Evolutionary conservation across 2,329 filamentous ascomycete genomes (phyloP).

Genomic region (Sclerotiophoma versabilis): DNA sequence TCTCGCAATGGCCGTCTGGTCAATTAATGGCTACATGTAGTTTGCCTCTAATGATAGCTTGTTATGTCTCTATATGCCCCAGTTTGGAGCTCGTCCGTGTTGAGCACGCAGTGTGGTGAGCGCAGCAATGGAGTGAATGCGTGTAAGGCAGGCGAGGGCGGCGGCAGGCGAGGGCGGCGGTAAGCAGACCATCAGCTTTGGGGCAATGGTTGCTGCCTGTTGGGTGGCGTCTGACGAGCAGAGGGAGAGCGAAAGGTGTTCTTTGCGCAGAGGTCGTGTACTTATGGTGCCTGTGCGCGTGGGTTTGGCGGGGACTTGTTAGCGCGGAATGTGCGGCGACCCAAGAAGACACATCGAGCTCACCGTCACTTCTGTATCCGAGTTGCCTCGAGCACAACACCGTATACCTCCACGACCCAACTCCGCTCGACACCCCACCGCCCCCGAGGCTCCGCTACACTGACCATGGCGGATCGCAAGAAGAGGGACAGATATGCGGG

Average conservation of each 20-base stretch:
- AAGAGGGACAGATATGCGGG: constrained; percentile 97
- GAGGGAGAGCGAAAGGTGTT: not conserved
- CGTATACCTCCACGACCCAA: constrained; percentile 17
- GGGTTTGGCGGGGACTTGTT: constrained; percentile 30
- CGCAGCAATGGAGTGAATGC: not conserved
- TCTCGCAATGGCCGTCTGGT: not conserved
- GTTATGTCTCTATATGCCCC: not conserved
- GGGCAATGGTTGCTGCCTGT: constrained; percentile 20
- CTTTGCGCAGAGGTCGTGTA: constrained; percentile 3
- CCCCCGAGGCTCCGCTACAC: constrained; percentile 22
- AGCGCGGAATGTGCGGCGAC: constrained; percentile 40
- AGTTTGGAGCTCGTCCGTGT: not conserved
- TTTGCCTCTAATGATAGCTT: not conserved
- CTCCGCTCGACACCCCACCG: constrained; percentile 15
- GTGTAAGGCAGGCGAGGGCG: too few relatives aligned
- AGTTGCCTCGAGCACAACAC: constrained; percentile 20
- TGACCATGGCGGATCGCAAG: constrained; percentile 58
- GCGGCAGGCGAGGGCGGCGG: not conserved
- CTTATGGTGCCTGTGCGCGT: constrained; percentile 24
- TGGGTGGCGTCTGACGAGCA: not conserved
- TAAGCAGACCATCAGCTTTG: not conserved
- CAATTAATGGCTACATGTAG: not conserved
- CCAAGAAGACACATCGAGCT: constrained; percentile 49
- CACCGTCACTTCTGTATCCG: constrained; percentile 32
- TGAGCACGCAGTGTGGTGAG: not conserved